Evolutionary conservation across 768 basidiomycete species (phyloP), one percentile per base, ranked within the genome.

Genomic region (Suillus alpinus): DNA sequence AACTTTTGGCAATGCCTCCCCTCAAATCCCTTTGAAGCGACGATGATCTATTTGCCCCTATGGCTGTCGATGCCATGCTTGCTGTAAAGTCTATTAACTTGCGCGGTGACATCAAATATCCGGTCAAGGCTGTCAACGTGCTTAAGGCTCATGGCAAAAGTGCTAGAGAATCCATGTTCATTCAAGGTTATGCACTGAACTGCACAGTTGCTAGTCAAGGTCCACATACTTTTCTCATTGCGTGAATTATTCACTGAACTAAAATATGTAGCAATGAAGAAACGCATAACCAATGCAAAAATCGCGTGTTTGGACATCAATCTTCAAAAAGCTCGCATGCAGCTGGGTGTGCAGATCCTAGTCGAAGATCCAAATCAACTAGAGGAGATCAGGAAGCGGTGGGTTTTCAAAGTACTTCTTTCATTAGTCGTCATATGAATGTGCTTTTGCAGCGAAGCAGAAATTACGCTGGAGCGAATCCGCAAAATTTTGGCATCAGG

Each of bases 221-320:
- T 95, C 68, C 57, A 82, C 65, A 58, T n/a, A 43, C 40, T 46
- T 63, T 39, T 59, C 5, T 5, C 37, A 41, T 32, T 13, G 14
- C 51, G 34, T 18, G 29, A n/a, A 13, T 62, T 57, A 52, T 20
- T 59, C 18, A 32, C 53, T 32, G 66, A 41, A 67, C 46, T 40
- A 5, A 44, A 23, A 3, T 39, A 37, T 36, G 13, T 63, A 98
- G 97, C 96, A 4, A 99, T 99, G 97, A 98, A 96, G 78, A 96
- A 91, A 65, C 87, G 94, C 43, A 88, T 99, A 67, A 81, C 82
- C 6, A 89, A 88, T 66, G 97, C 97, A 23, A 98, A 98, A 78
- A 98, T 99, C 68, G 97, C 97, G 5, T 98, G 96, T 77, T 81
- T 99, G 62, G 97, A 99, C 72, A 98, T 99, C 74, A 98, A 99